Base-by-base conservation (phyloP, 2,329 filamentous ascomycete species). In the Cladosporium sp. region DNA sequence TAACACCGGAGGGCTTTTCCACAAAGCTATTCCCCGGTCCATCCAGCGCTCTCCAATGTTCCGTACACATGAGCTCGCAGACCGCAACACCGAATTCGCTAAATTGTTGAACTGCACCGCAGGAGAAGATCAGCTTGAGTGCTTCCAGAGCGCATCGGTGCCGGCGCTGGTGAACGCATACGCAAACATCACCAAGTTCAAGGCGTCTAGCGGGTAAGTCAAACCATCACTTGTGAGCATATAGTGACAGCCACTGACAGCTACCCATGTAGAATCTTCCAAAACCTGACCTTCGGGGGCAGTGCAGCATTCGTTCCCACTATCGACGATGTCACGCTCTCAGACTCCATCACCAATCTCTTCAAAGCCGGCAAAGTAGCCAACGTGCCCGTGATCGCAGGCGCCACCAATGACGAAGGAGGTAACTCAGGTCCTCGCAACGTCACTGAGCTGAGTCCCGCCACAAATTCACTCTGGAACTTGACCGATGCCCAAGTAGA, bases 11-110 rank as follows among this genome's bases (percentile, higher is more conserved):
- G 62, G 62, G 12, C 29, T 64, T 12, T 64, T 64, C 53, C 35
- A 64, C 2, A 57, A 64, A 28, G 62, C 62, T 6, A 58, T 64
- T 6, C 50, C 60, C 8, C 26, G 60, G 8, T 63, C 60, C 2
- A 53, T 63, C 14, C 60, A 63, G 23, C 50, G 60, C 14, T 55
- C 60, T 12, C 60, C 60, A 8, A 63, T 63, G 60, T 63, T 63
- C 60, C 14, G 52, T 2, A 14, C 56, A 3, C 26, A 56, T 2
- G 49, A 63, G 35, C 35, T 63, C n/a, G 49, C 31, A 16, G 60
- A 63, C n/a, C 60, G 60, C 26, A 63, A 63, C 28, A 31, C 35
- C 5, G 49, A 44, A 18, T 55, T 63, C 12, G 49, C 31, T 12
- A 53, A 23, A 3, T 16, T 63, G 26, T 23, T 63, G 33, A 63